Conservation (phyloP, 2,329 filamentous ascomycete species). For the Aspergillus bombycis region DNA sequence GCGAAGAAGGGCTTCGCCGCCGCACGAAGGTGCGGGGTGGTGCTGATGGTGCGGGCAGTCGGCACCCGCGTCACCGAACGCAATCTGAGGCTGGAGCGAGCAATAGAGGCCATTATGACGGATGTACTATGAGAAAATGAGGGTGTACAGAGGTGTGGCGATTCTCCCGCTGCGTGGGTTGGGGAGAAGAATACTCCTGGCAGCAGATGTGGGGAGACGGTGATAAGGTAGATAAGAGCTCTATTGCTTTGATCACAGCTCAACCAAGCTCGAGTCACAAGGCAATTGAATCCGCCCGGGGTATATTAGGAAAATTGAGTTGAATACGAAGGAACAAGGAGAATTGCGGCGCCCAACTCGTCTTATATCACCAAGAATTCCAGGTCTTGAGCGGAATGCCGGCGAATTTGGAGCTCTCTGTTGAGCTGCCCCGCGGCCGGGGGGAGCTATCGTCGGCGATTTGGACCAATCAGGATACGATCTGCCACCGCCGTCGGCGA, state of each 20-base stretch:
- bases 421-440: constrained; percentile 27
- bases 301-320: not conserved
- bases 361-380: constrained; percentile 11
- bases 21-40: constrained; percentile 38
- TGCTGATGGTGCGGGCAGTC: constrained; percentile 39
- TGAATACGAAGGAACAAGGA: not conserved
- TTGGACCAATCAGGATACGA: constrained; percentile 25
- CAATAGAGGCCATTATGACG: constrained; percentile 39
- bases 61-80: constrained; percentile 38
- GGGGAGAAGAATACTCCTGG: not conserved
- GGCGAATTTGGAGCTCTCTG: constrained; percentile 21
- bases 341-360: not conserved
- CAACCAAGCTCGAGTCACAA: not conserved
- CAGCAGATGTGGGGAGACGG: not conserved
- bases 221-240: constrained; percentile 9
- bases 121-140: not conserved
- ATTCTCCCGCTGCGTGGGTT: not conserved
- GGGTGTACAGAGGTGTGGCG: not conserved
- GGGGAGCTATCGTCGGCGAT: constrained; percentile 29
- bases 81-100: constrained; percentile 40
- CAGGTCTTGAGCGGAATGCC: constrained; percentile 15
- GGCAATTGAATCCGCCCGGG: not conserved
- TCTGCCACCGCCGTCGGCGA: constrained; percentile 2
- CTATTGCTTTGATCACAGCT: not conserved
- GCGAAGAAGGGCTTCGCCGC: constrained; percentile 58